Conservation (phyloP, 495 filamentous ascomycete species). For the Endocarpon pusillum region DNA sequence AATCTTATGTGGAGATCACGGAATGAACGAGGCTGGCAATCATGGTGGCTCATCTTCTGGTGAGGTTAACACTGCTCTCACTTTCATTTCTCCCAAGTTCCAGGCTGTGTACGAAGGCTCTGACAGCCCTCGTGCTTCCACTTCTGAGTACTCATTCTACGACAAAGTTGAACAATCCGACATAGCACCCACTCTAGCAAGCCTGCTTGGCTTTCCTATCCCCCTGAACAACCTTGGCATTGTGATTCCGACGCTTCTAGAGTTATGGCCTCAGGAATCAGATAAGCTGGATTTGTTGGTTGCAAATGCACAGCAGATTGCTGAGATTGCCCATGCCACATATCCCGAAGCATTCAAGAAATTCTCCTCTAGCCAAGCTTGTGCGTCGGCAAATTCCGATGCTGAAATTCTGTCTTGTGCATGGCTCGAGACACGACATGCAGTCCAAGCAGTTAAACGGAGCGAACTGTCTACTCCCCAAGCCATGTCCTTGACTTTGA, state of each 20-base stretch:
- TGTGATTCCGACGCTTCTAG: slow-evolving; percentile 63
- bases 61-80: slow-evolving; percentile 80
- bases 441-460: too few relatives aligned
- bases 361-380: too few relatives aligned
- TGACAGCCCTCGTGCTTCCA: slow-evolving; percentile 25
- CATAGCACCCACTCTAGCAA: slow-evolving; percentile 76
- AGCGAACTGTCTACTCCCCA: too few relatives aligned
- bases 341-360: too few relatives aligned
- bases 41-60: slow-evolving; percentile 86
- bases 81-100: slow-evolving; percentile 84
- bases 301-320: slow-evolving; percentile 64
- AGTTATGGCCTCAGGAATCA: slow-evolving; percentile 49
- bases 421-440: too few relatives aligned
- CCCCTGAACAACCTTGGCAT: slow-evolving; percentile 86
- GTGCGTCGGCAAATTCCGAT: too few relatives aligned
- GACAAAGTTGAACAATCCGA: slow-evolving; percentile 77
- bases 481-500: too few relatives aligned
- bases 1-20: slow-evolving; percentile 83
- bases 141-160: slow-evolving; percentile 59
- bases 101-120: slow-evolving; percentile 28
- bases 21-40: slow-evolving; percentile 98
- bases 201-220: slow-evolving; percentile 70
- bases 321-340: slow-evolving; percentile 51
- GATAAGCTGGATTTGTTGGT: slow-evolving; percentile 49
- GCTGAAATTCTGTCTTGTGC: too few relatives aligned